Base-by-base conservation (phyloP, 2,329 filamentous ascomycete genomes). In the Talaromyces funiculosus region DNA sequence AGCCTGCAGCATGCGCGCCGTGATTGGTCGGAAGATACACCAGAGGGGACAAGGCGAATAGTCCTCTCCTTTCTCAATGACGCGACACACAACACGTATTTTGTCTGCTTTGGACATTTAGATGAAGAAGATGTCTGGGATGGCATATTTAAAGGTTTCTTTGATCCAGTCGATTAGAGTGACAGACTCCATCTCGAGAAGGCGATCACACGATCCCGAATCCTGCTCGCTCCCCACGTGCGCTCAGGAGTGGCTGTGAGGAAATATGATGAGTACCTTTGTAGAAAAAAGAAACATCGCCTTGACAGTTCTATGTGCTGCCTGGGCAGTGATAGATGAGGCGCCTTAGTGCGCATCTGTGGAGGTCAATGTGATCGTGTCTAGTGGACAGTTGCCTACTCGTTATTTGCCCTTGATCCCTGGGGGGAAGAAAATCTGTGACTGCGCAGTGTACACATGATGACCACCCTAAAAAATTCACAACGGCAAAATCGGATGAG, bases 171-270 rank as follows among this genome's bases (percentile, higher is more conserved):
- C 33, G 14, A n/a, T 18, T 3, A 49, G 26, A 20, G 29, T 51
- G 47, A 35, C 47, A 33, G 47, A n/a, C 29, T 20, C 47, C 47
- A 22, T 51, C 47, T 51, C n/a, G 47, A 33, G 47, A 33, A 51
- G 29, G 18, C 47, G 42, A 38, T 57, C 55, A 57, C 55, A 49
- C 55, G 55, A 57, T 49, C 26, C n/a, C 38, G 22, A 18, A 49
- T 24, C 42, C 20, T 37, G 18, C 29, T 38, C 16, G 16, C 20
- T 26, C 38, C 51, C 51, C 55, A 57, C 55, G 55, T 57, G 55
- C 55, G 16, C 31, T 12, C 43, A 57, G 29, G 40, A 57, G 42
- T 57, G 55, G 55, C 29, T 42, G 42, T 29, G 29, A 47, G 43
- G n/a, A n/a, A 47, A 24, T 29, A 29, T 6, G 24, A 29, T 6